Conservation (phyloP, 345 rosid genomes). For the Bruguiera sexangula region DNA sequence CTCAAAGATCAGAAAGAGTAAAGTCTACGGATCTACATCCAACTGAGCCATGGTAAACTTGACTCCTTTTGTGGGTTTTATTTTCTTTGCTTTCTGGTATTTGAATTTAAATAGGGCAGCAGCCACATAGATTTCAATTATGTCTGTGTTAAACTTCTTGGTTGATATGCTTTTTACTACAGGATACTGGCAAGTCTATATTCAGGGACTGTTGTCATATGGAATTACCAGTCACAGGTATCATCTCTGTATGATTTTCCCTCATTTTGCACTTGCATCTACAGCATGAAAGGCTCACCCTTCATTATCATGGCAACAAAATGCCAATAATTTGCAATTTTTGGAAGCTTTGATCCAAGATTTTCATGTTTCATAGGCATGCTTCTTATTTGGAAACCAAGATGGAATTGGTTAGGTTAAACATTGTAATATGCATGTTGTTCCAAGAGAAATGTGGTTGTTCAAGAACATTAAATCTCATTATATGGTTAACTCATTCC, state of each 20-base stretch:
- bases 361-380: not conserved
- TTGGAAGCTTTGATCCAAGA: too few relatives aligned
- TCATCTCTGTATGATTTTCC: too few relatives aligned
- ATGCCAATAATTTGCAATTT: too few relatives aligned
- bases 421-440: not conserved
- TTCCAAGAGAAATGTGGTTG: not conserved
- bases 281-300: too few relatives aligned
- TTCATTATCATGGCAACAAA: too few relatives aligned
- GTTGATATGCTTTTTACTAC: slow-evolving; percentile 20
- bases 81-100: not conserved
- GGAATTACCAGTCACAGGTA: slow-evolving; percentile 83
- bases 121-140: not conserved
- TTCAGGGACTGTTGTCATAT: slow-evolving; percentile 52
- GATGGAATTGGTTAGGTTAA: not conserved
- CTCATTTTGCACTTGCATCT: too few relatives aligned
- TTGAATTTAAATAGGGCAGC: not conserved
- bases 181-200: slow-evolving; percentile 52
- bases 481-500: not conserved
- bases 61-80: not conserved
- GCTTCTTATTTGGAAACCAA: not conserved
- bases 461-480: not conserved
- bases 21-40: slow-evolving; percentile 58
- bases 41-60: slow-evolving; percentile 49
- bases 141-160: not conserved
- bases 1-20: slow-evolving; percentile 54